A percentile compares a stretch with the other conserved stretches of the same genome.
These are phyloP conservation scores for Epichloe brachyelytri DNA, from an alignment of 2,329 filamentous ascomycete genomes.

Conservation along the genomic window DNA sequence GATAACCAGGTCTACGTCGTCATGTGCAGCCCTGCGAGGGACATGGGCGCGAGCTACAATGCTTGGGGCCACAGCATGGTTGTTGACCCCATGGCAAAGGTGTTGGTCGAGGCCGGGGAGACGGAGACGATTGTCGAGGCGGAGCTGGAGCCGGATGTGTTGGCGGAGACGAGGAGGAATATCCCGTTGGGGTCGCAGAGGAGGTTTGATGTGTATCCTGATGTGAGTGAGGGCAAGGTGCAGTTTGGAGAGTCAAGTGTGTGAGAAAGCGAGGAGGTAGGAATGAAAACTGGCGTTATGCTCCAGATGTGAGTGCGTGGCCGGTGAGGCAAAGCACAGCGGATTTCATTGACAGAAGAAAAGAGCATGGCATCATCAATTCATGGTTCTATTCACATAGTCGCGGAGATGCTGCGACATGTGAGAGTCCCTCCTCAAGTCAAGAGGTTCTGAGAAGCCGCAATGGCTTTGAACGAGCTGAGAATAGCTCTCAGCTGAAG, in stretches of 20 bases:
- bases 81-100: slow-evolving; percentile 71
- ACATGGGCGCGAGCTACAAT: slow-evolving; percentile 64
- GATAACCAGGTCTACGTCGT: slow-evolving; percentile 94
- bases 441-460: background rate
- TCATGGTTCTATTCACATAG: background rate
- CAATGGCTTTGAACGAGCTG: background rate
- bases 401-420: background rate
- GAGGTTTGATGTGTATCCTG: slow-evolving; percentile 89
- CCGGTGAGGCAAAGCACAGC: background rate
- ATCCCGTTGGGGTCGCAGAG: slow-evolving; percentile 79
- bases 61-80: slow-evolving; percentile 89
- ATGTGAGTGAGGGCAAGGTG: slow-evolving; percentile 56
- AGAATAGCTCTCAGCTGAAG: background rate
- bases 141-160: slow-evolving; percentile 53
- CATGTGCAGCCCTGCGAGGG: slow-evolving; percentile 80
- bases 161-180: slow-evolving; percentile 63
- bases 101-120: slow-evolving; percentile 71
- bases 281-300: no score
- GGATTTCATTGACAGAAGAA: no score
- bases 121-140: slow-evolving; percentile 62
- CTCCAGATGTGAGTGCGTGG: no score
- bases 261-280: background rate
- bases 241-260: slow-evolving; percentile 18
- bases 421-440: background rate
- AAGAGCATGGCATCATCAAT: background rate